phyloP scores from a whole-genome alignment of 768 basidiomycete species.

The Podaxis carcinomalis region DNA sequence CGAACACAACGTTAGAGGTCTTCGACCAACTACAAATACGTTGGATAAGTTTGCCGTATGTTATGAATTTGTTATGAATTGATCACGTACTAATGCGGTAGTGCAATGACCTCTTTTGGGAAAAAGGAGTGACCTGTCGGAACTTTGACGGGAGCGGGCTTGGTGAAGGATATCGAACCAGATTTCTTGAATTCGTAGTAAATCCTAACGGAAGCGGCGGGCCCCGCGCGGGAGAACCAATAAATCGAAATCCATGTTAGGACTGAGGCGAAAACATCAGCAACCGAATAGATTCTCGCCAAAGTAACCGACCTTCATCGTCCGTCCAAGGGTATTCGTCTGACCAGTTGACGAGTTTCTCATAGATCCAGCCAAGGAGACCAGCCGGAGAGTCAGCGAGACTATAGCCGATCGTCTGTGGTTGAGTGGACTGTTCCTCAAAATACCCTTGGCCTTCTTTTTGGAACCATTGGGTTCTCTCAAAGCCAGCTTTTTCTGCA shows the following conservation, averaged over 20 bases:
- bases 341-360: conserved; percentile 41
- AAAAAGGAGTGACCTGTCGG: conserved; percentile 50
- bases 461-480: conserved; percentile 25
- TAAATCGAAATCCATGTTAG: conserved; percentile 61
- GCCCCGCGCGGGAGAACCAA: conserved; percentile 54
- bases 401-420: conserved; percentile 50
- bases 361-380: conserved; percentile 48
- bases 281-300: neutral
- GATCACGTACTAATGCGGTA: conserved; percentile 27
- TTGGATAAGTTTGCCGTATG: neutral
- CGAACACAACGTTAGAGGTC: conserved; percentile 37
- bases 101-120: conserved; percentile 38
- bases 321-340: conserved; percentile 53
- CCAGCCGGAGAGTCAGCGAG: conserved; percentile 57
- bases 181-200: conserved; percentile 45
- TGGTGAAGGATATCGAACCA: conserved; percentile 5
- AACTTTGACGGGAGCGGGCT: conserved; percentile 20
- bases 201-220: conserved; percentile 52
- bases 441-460: conserved; percentile 33
- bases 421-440: conserved; percentile 39
- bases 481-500: conserved; percentile 30
- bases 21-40: conserved; percentile 36
- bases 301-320: conserved; percentile 37
- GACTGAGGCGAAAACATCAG: conserved; percentile 26
- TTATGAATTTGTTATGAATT: neutral